Evolutionary conservation across 768 basidiomycete genomes (phyloP).

Genomic region (Suillus brevipes): DNA sequence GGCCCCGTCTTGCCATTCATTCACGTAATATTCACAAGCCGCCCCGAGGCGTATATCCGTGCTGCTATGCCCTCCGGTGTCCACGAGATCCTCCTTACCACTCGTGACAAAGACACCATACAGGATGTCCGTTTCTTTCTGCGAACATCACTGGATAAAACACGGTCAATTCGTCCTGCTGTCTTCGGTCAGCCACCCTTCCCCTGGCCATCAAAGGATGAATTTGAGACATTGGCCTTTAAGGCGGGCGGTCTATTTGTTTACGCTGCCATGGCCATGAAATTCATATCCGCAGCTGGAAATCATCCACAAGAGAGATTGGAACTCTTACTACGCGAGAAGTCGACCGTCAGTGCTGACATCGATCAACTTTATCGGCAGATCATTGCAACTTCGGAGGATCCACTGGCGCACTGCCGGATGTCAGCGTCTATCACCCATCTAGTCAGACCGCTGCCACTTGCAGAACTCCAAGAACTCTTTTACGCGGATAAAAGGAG

Average conservation of each 20-base stretch:
- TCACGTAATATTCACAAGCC: not conserved
- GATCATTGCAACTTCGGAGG: not conserved
- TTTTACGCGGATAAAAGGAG: not conserved
- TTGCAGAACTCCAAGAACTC: not conserved
- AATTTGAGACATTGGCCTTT: slow-evolving; percentile 13
- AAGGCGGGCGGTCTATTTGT: slow-evolving; percentile 17
- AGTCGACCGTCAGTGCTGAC: not conserved
- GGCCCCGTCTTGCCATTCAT: not conserved
- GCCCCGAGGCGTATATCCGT: not conserved
- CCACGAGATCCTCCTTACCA: not conserved
- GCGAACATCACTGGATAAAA: slow-evolving; percentile 13
- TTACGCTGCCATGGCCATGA: slow-evolving; percentile 19
- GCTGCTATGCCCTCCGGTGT: slow-evolving; percentile 9
- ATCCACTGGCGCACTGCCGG: not conserved
- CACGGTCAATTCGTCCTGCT: slow-evolving; percentile 6
- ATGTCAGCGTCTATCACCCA: not conserved
- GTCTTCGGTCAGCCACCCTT: slow-evolving; percentile 7
- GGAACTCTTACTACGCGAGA: not conserved
- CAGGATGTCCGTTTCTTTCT: slow-evolving; percentile 18
- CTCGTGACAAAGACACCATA: slow-evolving; percentile 14
- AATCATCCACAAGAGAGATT: not conserved
- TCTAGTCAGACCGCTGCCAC: not conserved
- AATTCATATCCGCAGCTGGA: slow-evolving; percentile 14
- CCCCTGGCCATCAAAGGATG: slow-evolving; percentile 19
- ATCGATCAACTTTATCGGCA: not conserved